Conservation (phyloP, 192 early-diverging fungal species). For the Paraglomus occultum region DNA sequence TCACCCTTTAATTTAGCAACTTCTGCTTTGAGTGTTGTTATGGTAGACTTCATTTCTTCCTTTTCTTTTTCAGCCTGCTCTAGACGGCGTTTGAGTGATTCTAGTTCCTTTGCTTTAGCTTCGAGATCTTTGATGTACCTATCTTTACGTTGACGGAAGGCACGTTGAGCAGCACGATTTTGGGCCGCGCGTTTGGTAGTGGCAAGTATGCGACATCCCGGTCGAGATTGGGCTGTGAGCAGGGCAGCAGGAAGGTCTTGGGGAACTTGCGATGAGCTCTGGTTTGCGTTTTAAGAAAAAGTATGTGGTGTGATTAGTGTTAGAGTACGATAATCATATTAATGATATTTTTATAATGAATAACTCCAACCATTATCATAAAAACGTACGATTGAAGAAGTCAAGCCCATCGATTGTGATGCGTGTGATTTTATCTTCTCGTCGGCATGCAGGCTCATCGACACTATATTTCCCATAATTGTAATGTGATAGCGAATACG, state of each 20-base stretch:
- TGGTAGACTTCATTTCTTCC: constrained; percentile 3
- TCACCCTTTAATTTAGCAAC: constrained; percentile 3
- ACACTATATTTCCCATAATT: too few relatives aligned
- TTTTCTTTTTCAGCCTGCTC: constrained; percentile 17
- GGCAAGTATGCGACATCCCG: not conserved
- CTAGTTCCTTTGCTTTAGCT: constrained; percentile 62
- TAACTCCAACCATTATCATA: too few relatives aligned
- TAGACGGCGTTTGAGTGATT: not conserved
- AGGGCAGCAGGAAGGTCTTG: not conserved
- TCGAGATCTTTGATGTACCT: constrained; percentile 81
- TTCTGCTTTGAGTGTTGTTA: not conserved
- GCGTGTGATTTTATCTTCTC: too few relatives aligned
- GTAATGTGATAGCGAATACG: too few relatives aligned
- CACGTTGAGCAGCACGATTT: constrained; percentile 87
- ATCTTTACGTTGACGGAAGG: constrained; percentile 85
- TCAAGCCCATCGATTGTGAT: too few relatives aligned
- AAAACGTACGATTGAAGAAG: too few relatives aligned
- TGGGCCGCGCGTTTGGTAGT: constrained; percentile 78
- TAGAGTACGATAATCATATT: too few relatives aligned
- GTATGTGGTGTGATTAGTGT: too few relatives aligned
- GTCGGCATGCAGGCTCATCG: too few relatives aligned
- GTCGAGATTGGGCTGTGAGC: not conserved
- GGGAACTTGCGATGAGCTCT: not conserved
- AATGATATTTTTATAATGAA: too few relatives aligned
- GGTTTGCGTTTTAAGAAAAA: too few relatives aligned